Evolutionary conservation across 2,329 filamentous ascomycete species (phyloP).

Genomic region (Lachnellula hyalina): DNA sequence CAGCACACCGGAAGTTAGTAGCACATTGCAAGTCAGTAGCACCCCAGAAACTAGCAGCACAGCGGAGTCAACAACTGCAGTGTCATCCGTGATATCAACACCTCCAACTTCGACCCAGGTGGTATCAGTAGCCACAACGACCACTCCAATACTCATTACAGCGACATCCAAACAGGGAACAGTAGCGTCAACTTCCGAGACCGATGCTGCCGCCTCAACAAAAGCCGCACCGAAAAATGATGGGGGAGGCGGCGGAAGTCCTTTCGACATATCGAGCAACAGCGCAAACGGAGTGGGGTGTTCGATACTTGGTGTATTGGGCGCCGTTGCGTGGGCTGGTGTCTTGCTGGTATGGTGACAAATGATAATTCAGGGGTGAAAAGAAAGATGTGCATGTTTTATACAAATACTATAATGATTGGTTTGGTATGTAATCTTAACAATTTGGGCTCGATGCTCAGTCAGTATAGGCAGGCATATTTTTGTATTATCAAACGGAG

Average conservation of each 20-base stretch:
- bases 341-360: slow-evolving; percentile 15
- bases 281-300: slow-evolving; percentile 5
- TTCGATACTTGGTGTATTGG: slow-evolving; percentile 5
- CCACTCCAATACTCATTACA: background rate
- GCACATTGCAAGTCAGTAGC: background rate
- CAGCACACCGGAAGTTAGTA: too few relatives aligned
- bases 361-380: slow-evolving; percentile 7
- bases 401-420: background rate
- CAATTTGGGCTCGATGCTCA: background rate
- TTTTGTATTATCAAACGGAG: background rate
- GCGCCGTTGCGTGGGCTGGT: slow-evolving; percentile 8
- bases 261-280: slow-evolving; percentile 21
- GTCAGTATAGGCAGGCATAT: background rate
- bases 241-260: slow-evolving; percentile 22
- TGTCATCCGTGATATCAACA: background rate
- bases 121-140: background rate
- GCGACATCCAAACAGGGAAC: background rate
- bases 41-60: background rate
- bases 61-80: background rate
- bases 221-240: slow-evolving; percentile 2
- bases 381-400: background rate
- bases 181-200: background rate
- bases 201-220: background rate
- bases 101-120: background rate
- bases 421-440: background rate